Percentiles rank a stretch among this genome's conserved stretches.
Evolutionary conservation across 2,329 filamentous ascomycete species (phyloP).

Genomic region (Epichloe brachyelytri): DNA sequence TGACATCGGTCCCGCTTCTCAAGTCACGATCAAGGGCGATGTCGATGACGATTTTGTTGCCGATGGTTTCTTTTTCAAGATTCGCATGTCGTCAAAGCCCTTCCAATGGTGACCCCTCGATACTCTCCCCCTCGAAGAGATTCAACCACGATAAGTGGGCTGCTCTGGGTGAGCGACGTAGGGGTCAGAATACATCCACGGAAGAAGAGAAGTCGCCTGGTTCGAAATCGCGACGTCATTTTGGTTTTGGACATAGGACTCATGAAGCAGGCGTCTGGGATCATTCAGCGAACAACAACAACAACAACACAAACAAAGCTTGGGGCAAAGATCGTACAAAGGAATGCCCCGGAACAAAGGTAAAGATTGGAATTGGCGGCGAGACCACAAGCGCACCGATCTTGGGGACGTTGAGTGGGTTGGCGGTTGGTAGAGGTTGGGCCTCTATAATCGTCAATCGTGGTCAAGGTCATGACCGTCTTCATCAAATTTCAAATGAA

Average conservation of each 20-base stretch:
- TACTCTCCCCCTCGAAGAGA: constrained; percentile 57
- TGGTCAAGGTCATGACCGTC: constrained; percentile 34
- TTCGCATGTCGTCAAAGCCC: constrained; percentile 27
- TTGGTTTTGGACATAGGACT: constrained; percentile 34
- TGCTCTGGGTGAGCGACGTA: constrained; percentile 70
- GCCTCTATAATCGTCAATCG: constrained; percentile 41
- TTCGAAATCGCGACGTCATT: constrained; percentile 34
- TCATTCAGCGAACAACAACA: constrained; percentile 21
- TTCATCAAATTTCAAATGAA: not conserved
- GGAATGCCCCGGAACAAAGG: constrained; percentile 43
- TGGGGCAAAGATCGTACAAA: constrained; percentile 33
- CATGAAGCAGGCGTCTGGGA: constrained; percentile 37
- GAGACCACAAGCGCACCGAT: constrained; percentile 46
- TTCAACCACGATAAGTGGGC: constrained; percentile 71
- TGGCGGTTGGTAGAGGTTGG: constrained; percentile 66
- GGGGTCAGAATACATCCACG: constrained; percentile 45
- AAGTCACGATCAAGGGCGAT: constrained; percentile 30
- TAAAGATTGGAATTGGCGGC: constrained; percentile 49
- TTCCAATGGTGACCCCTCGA: constrained; percentile 29
- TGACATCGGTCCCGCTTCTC: constrained; percentile 11
- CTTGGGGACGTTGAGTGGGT: constrained; percentile 85
- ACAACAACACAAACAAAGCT: constrained; percentile 18
- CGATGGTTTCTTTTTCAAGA: constrained; percentile 67
- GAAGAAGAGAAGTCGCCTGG: constrained; percentile 38
- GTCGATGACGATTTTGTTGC: constrained; percentile 53